Percentiles rank a stretch among this genome's conserved stretches.
phyloP scores from a whole-genome alignment of 2,329 filamentous ascomycete genomes.

The Thelonectria blattea region DNA sequence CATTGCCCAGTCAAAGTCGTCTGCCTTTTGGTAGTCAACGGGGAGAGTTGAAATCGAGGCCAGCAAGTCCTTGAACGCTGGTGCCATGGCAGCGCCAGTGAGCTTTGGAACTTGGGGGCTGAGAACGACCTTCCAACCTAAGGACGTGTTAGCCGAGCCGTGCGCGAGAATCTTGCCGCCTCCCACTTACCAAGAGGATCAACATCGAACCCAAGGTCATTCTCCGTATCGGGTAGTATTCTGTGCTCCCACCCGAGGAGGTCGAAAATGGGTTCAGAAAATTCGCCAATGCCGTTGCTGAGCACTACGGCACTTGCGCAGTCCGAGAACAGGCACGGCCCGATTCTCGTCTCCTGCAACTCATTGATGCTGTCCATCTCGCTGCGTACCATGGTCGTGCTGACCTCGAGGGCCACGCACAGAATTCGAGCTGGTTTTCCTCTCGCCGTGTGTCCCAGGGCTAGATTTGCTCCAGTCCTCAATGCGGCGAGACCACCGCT shows the following conservation, averaged over 20 bases:
- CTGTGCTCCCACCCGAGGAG: slow-evolving; percentile 70
- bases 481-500: slow-evolving; percentile 67
- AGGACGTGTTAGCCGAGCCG: slow-evolving; percentile 23
- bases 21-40: slow-evolving; percentile 49
- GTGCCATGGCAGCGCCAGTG: slow-evolving; percentile 56
- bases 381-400: slow-evolving; percentile 65
- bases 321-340: slow-evolving; percentile 71
- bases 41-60: slow-evolving; percentile 54
- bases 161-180: not conserved
- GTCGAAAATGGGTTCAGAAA: slow-evolving; percentile 58
- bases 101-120: slow-evolving; percentile 66
- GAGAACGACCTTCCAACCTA: slow-evolving; percentile 71
- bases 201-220: slow-evolving; percentile 69
- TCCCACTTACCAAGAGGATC: slow-evolving; percentile 60
- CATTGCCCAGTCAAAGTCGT: slow-evolving; percentile 75
- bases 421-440: slow-evolving; percentile 67
- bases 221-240: slow-evolving; percentile 65
- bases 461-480: slow-evolving; percentile 70
- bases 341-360: slow-evolving; percentile 67
- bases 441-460: slow-evolving; percentile 65
- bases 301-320: slow-evolving; percentile 70
- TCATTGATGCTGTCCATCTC: slow-evolving; percentile 69
- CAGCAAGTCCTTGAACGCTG: slow-evolving; percentile 62
- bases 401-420: slow-evolving; percentile 69
- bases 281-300: slow-evolving; percentile 65